phyloP scores from a whole-genome alignment of 345 rosid genomes.

The Salix brachista region DNA sequence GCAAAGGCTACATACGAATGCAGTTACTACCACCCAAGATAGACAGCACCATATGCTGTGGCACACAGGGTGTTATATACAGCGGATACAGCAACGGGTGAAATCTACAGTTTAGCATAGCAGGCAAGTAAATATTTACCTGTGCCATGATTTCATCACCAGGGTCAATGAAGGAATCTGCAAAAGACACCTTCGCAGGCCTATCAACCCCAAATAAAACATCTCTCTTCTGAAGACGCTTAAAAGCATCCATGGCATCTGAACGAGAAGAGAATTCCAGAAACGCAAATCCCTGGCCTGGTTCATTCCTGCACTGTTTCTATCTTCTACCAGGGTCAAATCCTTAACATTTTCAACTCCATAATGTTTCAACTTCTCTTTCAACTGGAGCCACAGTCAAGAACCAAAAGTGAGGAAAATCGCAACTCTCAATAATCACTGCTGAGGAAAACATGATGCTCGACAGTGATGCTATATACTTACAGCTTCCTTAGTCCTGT shows the following conservation, averaged over 20 bases:
- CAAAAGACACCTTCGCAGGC: conserved; percentile 94
- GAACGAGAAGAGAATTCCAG: conserved; percentile 89
- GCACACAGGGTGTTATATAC: background rate
- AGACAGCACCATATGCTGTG: background rate
- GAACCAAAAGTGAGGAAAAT: conserved; percentile 17
- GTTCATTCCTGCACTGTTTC: conserved; percentile 76
- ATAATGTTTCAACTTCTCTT: conserved; percentile 91
- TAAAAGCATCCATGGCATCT: conserved; percentile 95
- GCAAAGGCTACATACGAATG: background rate
- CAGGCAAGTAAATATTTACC: conserved; percentile 46
- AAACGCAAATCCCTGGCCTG: conserved; percentile 96
- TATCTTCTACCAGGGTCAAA: conserved; percentile 90
- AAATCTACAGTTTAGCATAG: conserved; percentile 21
- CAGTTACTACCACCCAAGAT: background rate
- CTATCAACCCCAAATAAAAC: conserved; percentile 90
- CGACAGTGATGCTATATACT: conserved; percentile 38
- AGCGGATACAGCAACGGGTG: background rate
- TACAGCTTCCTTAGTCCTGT: conserved; percentile 91
- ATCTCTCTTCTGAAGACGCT: conserved; percentile 86
- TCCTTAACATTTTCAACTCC: conserved; percentile 89
- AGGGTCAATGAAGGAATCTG: conserved; percentile 91
- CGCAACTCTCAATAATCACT: conserved; percentile 9
- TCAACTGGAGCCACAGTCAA: conserved; percentile 64
- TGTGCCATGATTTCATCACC: conserved; percentile 97
- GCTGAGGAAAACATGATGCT: conserved; percentile 9